A percentile compares a stretch with the other conserved stretches of the same genome.
These are phyloP conservation scores for Suhomyces yuchorum DNA, from an alignment of 1,139 yeast species.

Conservation along the genomic window DNA sequence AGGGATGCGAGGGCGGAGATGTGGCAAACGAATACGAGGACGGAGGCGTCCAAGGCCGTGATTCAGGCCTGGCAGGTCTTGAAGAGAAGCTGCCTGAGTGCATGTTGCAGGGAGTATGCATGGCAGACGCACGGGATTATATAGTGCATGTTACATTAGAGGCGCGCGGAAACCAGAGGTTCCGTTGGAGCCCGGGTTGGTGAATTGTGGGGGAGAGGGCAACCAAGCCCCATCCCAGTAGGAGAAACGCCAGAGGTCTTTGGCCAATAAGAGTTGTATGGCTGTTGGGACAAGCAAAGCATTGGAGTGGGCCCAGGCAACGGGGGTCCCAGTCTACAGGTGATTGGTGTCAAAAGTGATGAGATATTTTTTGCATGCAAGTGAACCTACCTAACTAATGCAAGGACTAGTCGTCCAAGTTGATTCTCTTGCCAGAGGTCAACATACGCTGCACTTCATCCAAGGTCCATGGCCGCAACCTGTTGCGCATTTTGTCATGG, in stretches of 20 bases:
- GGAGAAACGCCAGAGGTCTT: too few relatives aligned
- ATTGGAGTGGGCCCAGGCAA: too few relatives aligned
- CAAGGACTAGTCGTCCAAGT: conserved; percentile 25
- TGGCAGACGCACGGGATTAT: background rate
- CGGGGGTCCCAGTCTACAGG: too few relatives aligned
- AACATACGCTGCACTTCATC: conserved; percentile 45
- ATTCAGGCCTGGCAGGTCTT: background rate
- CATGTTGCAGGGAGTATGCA: background rate
- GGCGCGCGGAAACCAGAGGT: too few relatives aligned
- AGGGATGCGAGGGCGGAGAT: background rate
- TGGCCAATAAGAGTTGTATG: too few relatives aligned
- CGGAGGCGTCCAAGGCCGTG: background rate
- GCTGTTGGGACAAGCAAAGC: too few relatives aligned
- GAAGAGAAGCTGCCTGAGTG: background rate
- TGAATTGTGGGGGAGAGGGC: too few relatives aligned
- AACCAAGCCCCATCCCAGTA: too few relatives aligned
- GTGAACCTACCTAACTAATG: background rate
- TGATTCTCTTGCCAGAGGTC: conserved; percentile 35
- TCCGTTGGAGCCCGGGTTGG: too few relatives aligned
- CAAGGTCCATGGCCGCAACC: conserved; percentile 39
- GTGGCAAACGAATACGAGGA: background rate
- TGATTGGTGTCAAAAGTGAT: background rate
- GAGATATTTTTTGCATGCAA: conserved; percentile 1
- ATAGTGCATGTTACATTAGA: background rate
- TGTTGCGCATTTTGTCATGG: conserved; percentile 37